A percentile compares a stretch with the other conserved stretches of the same genome.
These are phyloP conservation scores for Jacaranda copaia DNA, from an alignment of 257 asterid species.

Conservation along the genomic window DNA sequence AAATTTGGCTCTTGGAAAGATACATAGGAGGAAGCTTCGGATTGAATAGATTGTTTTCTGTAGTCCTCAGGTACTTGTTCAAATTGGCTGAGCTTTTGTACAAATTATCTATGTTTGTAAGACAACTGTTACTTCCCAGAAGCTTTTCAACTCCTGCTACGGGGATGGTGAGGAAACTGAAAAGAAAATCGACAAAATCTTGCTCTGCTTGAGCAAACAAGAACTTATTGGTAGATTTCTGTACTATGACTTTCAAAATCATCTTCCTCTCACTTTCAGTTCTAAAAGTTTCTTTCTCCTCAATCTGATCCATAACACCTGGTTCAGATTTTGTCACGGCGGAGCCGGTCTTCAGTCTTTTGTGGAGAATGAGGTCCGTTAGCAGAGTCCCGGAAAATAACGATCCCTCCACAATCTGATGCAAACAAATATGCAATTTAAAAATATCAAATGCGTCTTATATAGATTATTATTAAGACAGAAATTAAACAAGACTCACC, in stretches of 20 bases:
- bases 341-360: too few species aligned
- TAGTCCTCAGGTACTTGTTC: not conserved
- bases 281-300: not conserved
- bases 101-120: slow-evolving; percentile 35
- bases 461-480: not conserved
- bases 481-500: not conserved
- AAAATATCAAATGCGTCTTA: not conserved
- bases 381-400: slow-evolving; percentile 36
- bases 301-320: not conserved
- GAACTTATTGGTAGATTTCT: slow-evolving; percentile 29
- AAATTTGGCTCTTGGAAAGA: slow-evolving; percentile 9
- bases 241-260: slow-evolving; percentile 25
- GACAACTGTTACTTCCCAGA: slow-evolving; percentile 14
- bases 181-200: slow-evolving; percentile 34
- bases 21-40: slow-evolving; percentile 30
- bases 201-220: slow-evolving; percentile 27
- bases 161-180: slow-evolving; percentile 32
- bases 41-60: not conserved
- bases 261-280: slow-evolving; percentile 2
- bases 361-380: slow-evolving; percentile 25
- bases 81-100: slow-evolving; percentile 3
- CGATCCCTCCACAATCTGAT: slow-evolving; percentile 29
- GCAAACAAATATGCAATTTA: not conserved
- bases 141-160: slow-evolving; percentile 34
- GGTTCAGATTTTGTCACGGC: not conserved